Conservation (phyloP, 1,284 basidiomycete genomes). For the Ceratobasidium papillatum region DNA sequence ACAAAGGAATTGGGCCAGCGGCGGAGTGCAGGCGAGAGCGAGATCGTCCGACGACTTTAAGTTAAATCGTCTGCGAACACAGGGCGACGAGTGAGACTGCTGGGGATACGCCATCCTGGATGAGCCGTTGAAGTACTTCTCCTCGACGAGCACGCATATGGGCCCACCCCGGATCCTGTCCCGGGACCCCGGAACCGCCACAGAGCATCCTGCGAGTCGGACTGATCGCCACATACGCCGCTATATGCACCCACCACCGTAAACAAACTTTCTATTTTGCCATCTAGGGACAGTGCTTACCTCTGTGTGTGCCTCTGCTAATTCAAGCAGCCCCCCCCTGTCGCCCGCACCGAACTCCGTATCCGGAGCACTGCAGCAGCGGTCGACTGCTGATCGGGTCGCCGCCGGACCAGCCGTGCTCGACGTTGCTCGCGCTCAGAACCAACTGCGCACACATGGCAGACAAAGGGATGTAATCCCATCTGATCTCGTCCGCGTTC, state of each 20-base stretch:
- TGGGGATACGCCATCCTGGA: constrained; percentile 2
- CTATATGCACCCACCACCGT: neutral
- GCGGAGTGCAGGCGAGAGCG: neutral
- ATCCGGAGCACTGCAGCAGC: constrained; percentile 2
- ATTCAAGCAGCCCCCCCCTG: neutral
- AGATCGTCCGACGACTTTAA: constrained; percentile 8
- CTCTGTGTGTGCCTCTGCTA: neutral
- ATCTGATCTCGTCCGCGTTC: neutral
- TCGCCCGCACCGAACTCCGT: constrained; percentile 12
- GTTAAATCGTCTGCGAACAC: neutral
- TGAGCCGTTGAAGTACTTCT: constrained; percentile 23
- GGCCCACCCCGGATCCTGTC: neutral
- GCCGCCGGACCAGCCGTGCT: constrained; percentile 10
- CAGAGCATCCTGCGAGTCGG: neutral
- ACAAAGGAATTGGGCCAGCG: too few species aligned
- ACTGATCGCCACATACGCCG: neutral
- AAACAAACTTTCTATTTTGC: neutral
- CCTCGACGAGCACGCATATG: neutral
- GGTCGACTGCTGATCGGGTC: constrained; percentile 6
- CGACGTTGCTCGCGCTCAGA: neutral
- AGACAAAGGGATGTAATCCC: neutral
- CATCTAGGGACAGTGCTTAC: constrained; percentile 7
- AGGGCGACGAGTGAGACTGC: neutral
- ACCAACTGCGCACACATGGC: constrained; percentile 2
- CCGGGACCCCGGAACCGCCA: neutral